Evolutionary conservation across 495 filamentous ascomycete genomes (phyloP).

Genomic region (Filosporella fistucella): DNA sequence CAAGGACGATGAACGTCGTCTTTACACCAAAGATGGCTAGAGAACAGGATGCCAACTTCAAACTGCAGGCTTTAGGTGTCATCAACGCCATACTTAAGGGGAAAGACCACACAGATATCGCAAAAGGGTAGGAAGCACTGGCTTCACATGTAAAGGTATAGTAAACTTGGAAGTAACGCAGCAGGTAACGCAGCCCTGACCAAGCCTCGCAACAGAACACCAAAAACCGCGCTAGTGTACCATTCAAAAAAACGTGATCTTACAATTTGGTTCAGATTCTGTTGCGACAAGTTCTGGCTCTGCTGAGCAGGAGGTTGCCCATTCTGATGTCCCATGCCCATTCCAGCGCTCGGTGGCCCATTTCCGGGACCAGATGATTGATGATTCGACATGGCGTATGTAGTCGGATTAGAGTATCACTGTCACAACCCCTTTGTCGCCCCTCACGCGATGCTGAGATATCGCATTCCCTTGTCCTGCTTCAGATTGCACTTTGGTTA

Average conservation of each 20-base stretch:
- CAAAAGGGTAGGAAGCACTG: no score
- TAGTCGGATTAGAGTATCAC: background rate
- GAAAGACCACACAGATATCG: no score
- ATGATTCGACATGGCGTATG: slow-evolving; percentile 23
- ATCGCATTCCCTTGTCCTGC: no score
- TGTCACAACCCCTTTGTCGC: background rate
- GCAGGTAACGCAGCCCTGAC: no score
- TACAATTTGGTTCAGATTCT: slow-evolving; percentile 96
- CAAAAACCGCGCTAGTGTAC: slow-evolving; percentile 5
- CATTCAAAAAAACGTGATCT: slow-evolving; percentile 32
- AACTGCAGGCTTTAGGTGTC: no score
- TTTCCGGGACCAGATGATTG: slow-evolving; percentile 35
- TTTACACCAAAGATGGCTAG: no score
- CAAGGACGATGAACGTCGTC: no score
- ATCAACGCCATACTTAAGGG: no score
- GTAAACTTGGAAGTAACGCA: no score
- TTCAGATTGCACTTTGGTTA: no score
- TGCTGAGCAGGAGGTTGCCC: slow-evolving; percentile 33
- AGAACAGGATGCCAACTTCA: no score
- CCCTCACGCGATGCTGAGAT: background rate
- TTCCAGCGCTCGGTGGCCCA: slow-evolving; percentile 42
- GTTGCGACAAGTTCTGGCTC: slow-evolving; percentile 59
- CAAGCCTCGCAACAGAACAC: slow-evolving; percentile 5
- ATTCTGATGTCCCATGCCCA: slow-evolving; percentile 49
- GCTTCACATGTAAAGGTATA: no score